These are phyloP conservation scores for Fusarium napiforme DNA, from an alignment of 2,329 filamentous ascomycete genomes.

Conservation along the genomic window DNA sequence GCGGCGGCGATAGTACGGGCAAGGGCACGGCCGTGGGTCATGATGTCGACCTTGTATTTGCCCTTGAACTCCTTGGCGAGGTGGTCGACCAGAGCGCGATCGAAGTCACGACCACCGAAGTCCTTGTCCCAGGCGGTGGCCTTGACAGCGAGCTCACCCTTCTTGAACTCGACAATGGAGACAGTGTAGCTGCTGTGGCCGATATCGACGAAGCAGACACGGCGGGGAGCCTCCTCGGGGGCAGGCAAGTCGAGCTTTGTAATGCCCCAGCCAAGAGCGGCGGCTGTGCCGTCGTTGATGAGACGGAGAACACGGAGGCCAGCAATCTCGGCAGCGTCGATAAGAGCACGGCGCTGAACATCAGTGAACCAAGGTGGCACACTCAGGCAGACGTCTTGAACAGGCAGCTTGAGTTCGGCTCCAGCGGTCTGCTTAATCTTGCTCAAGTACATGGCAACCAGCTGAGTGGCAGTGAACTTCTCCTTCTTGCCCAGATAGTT, in stretches of 20 bases:
- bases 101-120: conserved; percentile 97
- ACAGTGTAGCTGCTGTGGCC: conserved; percentile 96
- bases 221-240: conserved; percentile 89
- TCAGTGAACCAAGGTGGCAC: conserved; percentile 98
- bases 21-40: conserved; percentile 87
- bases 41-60: conserved; percentile 97
- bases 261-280: conserved; percentile 96
- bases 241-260: conserved; percentile 93
- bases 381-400: conserved; percentile 92
- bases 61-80: conserved; percentile 96
- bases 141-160: conserved; percentile 95
- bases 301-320: conserved; percentile 91
- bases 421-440: conserved; percentile 92
- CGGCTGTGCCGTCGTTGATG: conserved; percentile 98
- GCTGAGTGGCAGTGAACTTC: conserved; percentile 92
- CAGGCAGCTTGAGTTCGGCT: conserved; percentile 87
- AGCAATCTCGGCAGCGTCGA: conserved; percentile 93
- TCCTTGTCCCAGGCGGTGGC: conserved; percentile 92
- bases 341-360: conserved; percentile 84
- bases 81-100: conserved; percentile 93
- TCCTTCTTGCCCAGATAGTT: conserved; percentile 94
- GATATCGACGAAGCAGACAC: conserved; percentile 93
- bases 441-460: conserved; percentile 94
- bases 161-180: conserved; percentile 95
- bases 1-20: conserved; percentile 87